Percentiles rank a stretch among this genome's conserved stretches.
Evolutionary conservation across 768 basidiomycete genomes (phyloP).

Genomic region (Leccinum boreale): DNA sequence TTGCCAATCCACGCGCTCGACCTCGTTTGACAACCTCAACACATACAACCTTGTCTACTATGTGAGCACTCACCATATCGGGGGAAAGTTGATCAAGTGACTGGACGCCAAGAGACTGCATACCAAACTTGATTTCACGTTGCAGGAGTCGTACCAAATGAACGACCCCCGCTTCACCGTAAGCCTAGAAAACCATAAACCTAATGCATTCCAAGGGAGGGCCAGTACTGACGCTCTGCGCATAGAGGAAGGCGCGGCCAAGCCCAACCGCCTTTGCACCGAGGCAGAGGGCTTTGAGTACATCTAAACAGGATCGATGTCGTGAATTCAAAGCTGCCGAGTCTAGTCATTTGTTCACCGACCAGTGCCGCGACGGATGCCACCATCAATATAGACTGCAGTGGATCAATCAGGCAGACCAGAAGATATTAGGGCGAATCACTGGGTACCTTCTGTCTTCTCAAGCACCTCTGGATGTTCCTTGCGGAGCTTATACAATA

Average conservation of each 20-base stretch:
- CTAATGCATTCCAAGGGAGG: neutral
- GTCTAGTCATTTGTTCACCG: constrained; percentile 11
- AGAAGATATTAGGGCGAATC: neutral
- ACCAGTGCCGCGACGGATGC: constrained; percentile 74
- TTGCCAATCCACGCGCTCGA: constrained; percentile 70
- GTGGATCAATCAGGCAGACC: constrained; percentile 3
- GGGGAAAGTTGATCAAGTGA: constrained; percentile 64
- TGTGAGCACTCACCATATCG: constrained; percentile 55
- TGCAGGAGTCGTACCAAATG: constrained; percentile 66
- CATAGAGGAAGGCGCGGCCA: constrained; percentile 83
- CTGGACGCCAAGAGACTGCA: constrained; percentile 72
- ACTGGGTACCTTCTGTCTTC: constrained; percentile 58
- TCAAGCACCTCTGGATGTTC: constrained; percentile 73
- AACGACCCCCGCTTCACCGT: constrained; percentile 69
- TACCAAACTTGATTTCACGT: constrained; percentile 72
- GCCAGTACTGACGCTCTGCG: constrained; percentile 59
- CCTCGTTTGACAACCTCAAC: constrained; percentile 31
- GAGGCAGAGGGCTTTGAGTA: constrained; percentile 85
- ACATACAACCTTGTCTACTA: neutral
- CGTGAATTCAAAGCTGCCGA: neutral
- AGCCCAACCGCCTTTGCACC: constrained; percentile 86
- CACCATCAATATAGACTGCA: constrained; percentile 83
- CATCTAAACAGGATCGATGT: constrained; percentile 42
- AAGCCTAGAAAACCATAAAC: constrained; percentile 48
- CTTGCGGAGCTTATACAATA: constrained; percentile 68